Conservation (phyloP, 306 rosid species). For the Rosa chinensis region DNA sequence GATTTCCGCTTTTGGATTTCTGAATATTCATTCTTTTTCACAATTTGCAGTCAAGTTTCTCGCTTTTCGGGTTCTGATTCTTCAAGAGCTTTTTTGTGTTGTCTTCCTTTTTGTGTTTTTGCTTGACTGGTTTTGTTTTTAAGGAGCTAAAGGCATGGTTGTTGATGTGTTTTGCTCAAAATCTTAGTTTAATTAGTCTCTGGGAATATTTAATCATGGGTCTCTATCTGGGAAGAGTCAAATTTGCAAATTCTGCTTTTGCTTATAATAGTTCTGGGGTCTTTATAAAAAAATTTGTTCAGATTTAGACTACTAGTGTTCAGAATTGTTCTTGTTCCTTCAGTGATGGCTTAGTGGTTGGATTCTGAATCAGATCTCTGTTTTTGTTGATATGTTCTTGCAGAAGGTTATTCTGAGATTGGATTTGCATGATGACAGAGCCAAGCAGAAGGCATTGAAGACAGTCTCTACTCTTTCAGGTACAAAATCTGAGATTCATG, state of each 20-base stretch:
- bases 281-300: slow-evolving; percentile 1
- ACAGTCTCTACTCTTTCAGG: slow-evolving; percentile 82
- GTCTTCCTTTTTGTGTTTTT: not conserved
- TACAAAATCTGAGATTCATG: slow-evolving; percentile 27
- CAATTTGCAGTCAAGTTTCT: not conserved
- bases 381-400: slow-evolving; percentile 27
- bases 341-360: not conserved
- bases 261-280: slow-evolving; percentile 3
- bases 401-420: slow-evolving; percentile 81
- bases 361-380: slow-evolving; percentile 29
- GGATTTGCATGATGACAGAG: slow-evolving; percentile 74
- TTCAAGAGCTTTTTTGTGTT: slow-evolving; percentile 27
- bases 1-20: slow-evolving; percentile 25
- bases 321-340: not conserved
- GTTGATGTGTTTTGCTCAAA: slow-evolving; percentile 25
- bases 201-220: not conserved
- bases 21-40: slow-evolving; percentile 3
- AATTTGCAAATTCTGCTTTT: slow-evolving; percentile 2
- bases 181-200: slow-evolving; percentile 19
- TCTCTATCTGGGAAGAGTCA: slow-evolving; percentile 13
- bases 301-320: slow-evolving; percentile 17
- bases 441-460: slow-evolving; percentile 90
- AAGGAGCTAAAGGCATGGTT: slow-evolving; percentile 25
- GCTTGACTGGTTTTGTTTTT: slow-evolving; percentile 11
- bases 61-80: slow-evolving; percentile 25